Base-by-base conservation (phyloP, 2,329 filamentous ascomycete genomes). In the Paecilomyces dactylethromorphus region DNA sequence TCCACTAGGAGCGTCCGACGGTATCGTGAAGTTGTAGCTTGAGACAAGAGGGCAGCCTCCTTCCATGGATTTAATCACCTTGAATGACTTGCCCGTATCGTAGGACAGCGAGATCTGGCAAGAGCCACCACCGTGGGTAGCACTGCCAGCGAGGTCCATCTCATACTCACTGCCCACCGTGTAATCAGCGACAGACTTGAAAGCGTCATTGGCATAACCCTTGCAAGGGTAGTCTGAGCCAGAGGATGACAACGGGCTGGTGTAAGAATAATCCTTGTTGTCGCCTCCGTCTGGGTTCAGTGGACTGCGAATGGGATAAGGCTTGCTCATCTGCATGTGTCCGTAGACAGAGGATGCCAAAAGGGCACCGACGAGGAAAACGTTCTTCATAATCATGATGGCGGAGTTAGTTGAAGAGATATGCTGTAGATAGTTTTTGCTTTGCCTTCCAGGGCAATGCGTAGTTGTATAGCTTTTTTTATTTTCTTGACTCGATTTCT, bases 221-320 rank as follows among this genome's bases (percentile, higher is more conserved):
- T 92, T 92, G 83, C 90, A 94, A 4, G 90, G 87, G 72, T 85
- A 94, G 74, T 92, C 82, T 59, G 80, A 79, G 26, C 87, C 87
- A 24, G 67, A 66, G 1, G 78, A 68, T 1, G 75, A 69, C 54
- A 94, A 80, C 2, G 90, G 90, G 15, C 81, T 80, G 35, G 86
- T 90, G 77, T 91, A 90, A 65, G 82, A 84, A 78, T 88, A 91
- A 76, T 92, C 88, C 69, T 84, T 80, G 57, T 81, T 73, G 58
- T 75, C 74, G 12, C 66, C 63, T 35, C 72, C 74, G 51, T 77
- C 70, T 18, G 78, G 76, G 64, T 84, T 79, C 53, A 78, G 71
- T 56, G 79, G 79, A 65, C 78, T 81, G 60, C 78, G 79, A 24
- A 85, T 73, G 10, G 82, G 80, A 59, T 78, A 81, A 1, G 83